Evolutionary conservation across 2,329 filamentous ascomycete genomes (phyloP).

Genomic region (Xylaria sp.): DNA sequence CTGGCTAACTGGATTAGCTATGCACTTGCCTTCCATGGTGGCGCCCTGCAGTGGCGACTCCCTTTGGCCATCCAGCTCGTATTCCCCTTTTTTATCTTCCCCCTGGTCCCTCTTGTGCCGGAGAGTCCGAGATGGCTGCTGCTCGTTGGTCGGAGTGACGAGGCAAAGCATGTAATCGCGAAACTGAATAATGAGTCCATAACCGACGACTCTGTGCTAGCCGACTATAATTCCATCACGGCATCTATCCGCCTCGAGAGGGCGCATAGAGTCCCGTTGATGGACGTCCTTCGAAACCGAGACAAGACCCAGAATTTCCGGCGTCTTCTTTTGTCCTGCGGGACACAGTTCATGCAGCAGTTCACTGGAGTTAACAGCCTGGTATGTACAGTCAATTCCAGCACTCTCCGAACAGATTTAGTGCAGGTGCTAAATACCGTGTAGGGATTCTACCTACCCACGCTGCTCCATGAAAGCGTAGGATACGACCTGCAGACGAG

Average conservation of each 20-base stretch:
- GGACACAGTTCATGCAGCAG: constrained; percentile 55
- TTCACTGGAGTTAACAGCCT: constrained; percentile 52
- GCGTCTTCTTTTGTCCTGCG: constrained; percentile 47
- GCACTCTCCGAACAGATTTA: not conserved
- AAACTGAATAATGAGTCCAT: constrained; percentile 51
- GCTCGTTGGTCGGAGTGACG: constrained; percentile 54
- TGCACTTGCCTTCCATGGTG: constrained; percentile 42
- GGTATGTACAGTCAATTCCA: constrained; percentile 24
- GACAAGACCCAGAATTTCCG: constrained; percentile 48
- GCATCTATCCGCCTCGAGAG: constrained; percentile 45
- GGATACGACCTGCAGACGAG: constrained; percentile 51
- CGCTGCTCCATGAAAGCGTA: constrained; percentile 60
- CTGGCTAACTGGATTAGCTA: constrained; percentile 57
- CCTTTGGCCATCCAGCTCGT: constrained; percentile 46
- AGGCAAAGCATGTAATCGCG: constrained; percentile 55
- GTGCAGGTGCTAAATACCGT: constrained; percentile 30
- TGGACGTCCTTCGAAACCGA: constrained; percentile 44
- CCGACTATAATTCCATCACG: constrained; percentile 46
- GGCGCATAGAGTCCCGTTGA: constrained; percentile 40
- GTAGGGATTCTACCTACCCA: constrained; percentile 55
- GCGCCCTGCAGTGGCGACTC: constrained; percentile 45
- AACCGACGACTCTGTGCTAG: constrained; percentile 37
- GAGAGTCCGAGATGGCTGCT: constrained; percentile 53
- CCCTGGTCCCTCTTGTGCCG: constrained; percentile 40
- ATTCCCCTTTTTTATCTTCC: constrained; percentile 45